Base-by-base conservation (phyloP, 257 asterid species). In the Anisodus acutangulus region DNA sequence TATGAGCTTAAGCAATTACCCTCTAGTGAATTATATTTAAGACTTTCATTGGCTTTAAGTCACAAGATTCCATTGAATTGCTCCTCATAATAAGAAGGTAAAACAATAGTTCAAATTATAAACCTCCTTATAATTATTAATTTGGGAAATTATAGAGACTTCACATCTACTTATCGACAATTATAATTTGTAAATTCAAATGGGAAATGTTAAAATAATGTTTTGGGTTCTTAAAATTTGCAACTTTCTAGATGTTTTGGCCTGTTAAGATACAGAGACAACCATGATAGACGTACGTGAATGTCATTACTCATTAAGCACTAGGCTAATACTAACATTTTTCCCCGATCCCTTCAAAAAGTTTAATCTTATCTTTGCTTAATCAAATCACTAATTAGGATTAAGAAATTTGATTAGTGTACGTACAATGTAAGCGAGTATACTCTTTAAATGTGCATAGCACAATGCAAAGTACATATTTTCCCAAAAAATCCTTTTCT, bases 301-400 rank as follows among this genome's bases (percentile, higher is more conserved):
- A 51, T 76, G 81, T 3, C 81, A 76, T 76, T 26, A 76, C 41
- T 76, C 63, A 76, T 8, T 76, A 76, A 26, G 62, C 81, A 76
- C 63, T 51, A 49, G 8, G 58, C 26, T 19, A 76, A 51, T 51
- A 26, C 39, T 49, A 47, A 47, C 19, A 74, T 74, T 49, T 74
- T 12, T 76, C 26, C 26, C 60, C 81, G 6, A 26, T 51, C 45
- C 22, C 47, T 51, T 76, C 57, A 76, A 6, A 22, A n/a, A 4
- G 0, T 0, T 76, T 26, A 7, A 76, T 76, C 22, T 26, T 31
- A 39, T 76, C 45, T 76, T 26, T 76, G 64, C 15, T 76, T 76
- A 53, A 22, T 15, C 49, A 76, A 26, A 53, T 76, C 64, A 22
- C 26, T 19, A 74, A 53, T 47, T 19, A 74, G 12, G 41, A 49